Evolutionary conservation across 768 basidiomycete genomes (phyloP).

Genomic region (Pisolithus albus): DNA sequence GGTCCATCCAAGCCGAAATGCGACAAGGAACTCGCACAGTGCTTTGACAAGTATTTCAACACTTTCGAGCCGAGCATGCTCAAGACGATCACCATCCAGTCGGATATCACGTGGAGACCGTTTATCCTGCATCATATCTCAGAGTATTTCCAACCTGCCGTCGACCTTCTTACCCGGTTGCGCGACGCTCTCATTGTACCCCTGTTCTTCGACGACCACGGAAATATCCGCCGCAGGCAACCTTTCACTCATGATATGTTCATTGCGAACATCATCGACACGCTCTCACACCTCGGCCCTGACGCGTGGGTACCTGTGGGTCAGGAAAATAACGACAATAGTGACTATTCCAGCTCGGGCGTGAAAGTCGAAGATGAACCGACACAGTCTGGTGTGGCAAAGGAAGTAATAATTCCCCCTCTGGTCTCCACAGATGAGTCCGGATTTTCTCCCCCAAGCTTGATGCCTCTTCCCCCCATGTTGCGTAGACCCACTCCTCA

Average conservation of each 20-base stretch:
- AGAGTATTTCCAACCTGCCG: not conserved
- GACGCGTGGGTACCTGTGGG: not conserved
- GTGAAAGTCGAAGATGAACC: not conserved
- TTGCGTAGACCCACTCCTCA: no score
- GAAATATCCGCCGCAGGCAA: not conserved
- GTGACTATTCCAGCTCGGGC: not conserved
- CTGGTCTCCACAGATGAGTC: not conserved
- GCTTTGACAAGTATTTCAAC: slow-evolving; percentile 5
- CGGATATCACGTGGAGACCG: not conserved
- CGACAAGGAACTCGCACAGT: not conserved
- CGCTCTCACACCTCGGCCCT: not conserved
- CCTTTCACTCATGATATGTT: not conserved
- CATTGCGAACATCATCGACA: not conserved
- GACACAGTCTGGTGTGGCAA: not conserved
- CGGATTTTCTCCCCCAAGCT: no score
- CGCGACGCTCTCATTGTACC: not conserved
- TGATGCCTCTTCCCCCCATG: no score
- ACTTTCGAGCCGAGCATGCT: slow-evolving; percentile 1
- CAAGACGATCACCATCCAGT: not conserved
- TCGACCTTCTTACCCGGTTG: not conserved
- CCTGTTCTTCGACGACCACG: not conserved
- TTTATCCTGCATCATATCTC: not conserved
- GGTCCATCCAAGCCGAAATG: not conserved
- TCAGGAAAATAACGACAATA: not conserved
- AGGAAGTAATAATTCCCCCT: not conserved